Base-by-base conservation (phyloP, 2,329 filamentous ascomycete species). In the Diaporthe longicolla region DNA sequence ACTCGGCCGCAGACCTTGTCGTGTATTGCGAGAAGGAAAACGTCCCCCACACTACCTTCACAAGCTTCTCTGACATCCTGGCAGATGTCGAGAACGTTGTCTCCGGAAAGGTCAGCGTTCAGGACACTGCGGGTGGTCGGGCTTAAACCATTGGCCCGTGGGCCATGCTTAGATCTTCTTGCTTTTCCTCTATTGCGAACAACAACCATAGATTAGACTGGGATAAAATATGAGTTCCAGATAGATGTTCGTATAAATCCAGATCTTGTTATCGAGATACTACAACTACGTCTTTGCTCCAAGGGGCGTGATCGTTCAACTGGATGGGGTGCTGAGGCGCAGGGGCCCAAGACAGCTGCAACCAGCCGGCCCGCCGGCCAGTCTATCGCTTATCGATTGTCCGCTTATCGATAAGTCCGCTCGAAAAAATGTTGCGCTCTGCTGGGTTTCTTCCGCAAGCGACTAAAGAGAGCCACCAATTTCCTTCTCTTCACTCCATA, bases 21-120 rank as follows among this genome's bases (percentile, higher is more conserved):
- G 91, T 89, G 19, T 98, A 94, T 85, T 98, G 96, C 81, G 93
- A 95, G 79, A 91, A 91, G 71, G 91, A 97, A 82, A 90, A 93
- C 13, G 92, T 97, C 26, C 95, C 95, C 0, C 98, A 97, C 82
- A 96, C 94, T 19, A 91, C 94, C 4, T 98, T 98, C 82, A 88
- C 94, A 79, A 91, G 95, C 85, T 98, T 96, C 91, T 90, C 89
- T 9, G 90, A 92, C 76, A 98, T 98, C 80, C 87, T 94, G 63
- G 87, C 89, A 75, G 93, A 93, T 40, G 93, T 94, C 75, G 92
- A 94, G 85, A 91, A 93, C 74, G 94, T 98, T 79, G 88, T 87
- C n/a, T 90, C 90, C 43, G 94, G 94, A 32, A 92, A 93, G 82
- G 89, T 89, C 21, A 92, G 88, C 29, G 90, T 95, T 10, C 86